These are phyloP conservation scores for Nemania abortiva DNA, from an alignment of 2,329 filamentous ascomycete species.

Conservation along the genomic window DNA sequence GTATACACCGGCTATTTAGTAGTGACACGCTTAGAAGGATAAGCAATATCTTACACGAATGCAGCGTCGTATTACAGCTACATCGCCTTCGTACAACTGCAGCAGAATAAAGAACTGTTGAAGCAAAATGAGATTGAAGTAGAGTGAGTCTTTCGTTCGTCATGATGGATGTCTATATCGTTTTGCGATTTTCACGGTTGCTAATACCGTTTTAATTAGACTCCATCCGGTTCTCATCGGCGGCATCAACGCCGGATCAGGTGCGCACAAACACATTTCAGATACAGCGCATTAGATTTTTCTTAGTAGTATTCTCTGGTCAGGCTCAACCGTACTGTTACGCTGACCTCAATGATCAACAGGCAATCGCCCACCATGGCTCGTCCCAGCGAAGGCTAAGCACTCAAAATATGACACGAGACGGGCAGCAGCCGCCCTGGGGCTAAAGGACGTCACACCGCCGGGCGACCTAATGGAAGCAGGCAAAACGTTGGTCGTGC, in stretches of 20 bases:
- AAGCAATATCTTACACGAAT: slow-evolving; percentile 11
- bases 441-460: slow-evolving; percentile 53
- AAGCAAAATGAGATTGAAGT: slow-evolving; percentile 70
- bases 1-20: slow-evolving; percentile 39
- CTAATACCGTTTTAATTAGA: slow-evolving; percentile 54
- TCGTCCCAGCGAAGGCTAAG: slow-evolving; percentile 72
- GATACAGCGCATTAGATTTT: too few species aligned
- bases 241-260: slow-evolving; percentile 71
- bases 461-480: slow-evolving; percentile 60
- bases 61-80: slow-evolving; percentile 75
- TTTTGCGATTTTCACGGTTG: background rate
- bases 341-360: background rate
- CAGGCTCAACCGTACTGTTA: background rate
- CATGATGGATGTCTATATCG: background rate
- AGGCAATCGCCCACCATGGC: slow-evolving; percentile 82
- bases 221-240: slow-evolving; percentile 79
- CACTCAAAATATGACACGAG: slow-evolving; percentile 63
- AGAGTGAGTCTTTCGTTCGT: slow-evolving; percentile 65
- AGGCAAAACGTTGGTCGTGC: slow-evolving; percentile 58
- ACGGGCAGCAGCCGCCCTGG: slow-evolving; percentile 56
- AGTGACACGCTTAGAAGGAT: background rate
- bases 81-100: slow-evolving; percentile 67
- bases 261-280: slow-evolving; percentile 50
- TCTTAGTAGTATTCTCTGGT: too few species aligned
- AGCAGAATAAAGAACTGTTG: slow-evolving; percentile 66